phyloP scores from a whole-genome alignment of 2,329 filamentous ascomycete species.

The Kalaharituber pfeilii region DNA sequence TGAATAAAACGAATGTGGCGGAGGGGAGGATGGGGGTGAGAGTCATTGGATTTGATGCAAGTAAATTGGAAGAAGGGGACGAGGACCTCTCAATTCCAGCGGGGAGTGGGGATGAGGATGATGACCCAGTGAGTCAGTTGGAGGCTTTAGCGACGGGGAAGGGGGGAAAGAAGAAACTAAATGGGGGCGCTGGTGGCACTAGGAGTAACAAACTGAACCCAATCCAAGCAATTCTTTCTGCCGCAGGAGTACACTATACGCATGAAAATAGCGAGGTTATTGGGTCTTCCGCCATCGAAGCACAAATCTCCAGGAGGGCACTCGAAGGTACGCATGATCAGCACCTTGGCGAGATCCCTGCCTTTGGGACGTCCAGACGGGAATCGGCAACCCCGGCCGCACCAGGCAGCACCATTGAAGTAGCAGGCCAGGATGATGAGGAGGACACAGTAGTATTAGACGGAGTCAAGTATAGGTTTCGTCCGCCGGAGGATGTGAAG shows the following conservation, averaged over 20 bases:
- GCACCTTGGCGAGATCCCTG: conserved; percentile 12
- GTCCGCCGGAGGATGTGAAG: conserved; percentile 57
- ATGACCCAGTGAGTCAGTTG: conserved; percentile 55
- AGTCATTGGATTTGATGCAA: conserved; percentile 55
- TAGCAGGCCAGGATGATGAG: conserved; percentile 12
- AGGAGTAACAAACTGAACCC: conserved; percentile 39
- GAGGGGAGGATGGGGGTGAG: conserved; percentile 74
- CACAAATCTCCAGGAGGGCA: conserved; percentile 60
- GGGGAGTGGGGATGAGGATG: conserved; percentile 38
- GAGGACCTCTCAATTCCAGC: conserved; percentile 39
- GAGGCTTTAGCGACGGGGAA: conserved; percentile 39
- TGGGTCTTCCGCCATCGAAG: conserved; percentile 81
- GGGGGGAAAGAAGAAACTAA: conserved; percentile 28
- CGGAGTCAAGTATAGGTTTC: conserved; percentile 33
- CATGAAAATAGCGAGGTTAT: conserved; percentile 94
- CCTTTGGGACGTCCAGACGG: neutral
- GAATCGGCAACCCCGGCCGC: neutral
- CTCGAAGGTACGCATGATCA: conserved; percentile 36
- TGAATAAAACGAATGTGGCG: conserved; percentile 95
- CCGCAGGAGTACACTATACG: conserved; percentile 81
- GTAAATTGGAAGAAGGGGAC: conserved; percentile 41
- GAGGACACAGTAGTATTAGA: conserved; percentile 28
- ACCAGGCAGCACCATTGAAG: neutral
- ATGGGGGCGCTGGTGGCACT: conserved; percentile 25
- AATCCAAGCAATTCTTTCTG: conserved; percentile 72